Evolutionary conservation across 495 filamentous ascomycete genomes (phyloP).

Genomic region (Lepidopterella palustris): DNA sequence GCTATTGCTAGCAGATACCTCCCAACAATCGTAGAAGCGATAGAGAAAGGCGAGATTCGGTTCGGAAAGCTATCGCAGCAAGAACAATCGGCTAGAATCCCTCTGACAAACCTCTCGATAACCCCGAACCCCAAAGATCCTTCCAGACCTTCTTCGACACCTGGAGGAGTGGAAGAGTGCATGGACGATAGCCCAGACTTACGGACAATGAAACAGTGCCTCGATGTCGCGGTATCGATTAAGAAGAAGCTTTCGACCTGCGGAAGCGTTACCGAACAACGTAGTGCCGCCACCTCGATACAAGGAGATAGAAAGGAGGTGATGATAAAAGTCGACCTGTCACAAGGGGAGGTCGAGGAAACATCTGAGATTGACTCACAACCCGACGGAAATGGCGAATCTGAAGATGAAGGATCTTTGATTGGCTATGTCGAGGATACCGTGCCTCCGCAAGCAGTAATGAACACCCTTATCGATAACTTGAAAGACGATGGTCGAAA

Average conservation of each 20-base stretch:
- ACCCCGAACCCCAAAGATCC: too few species aligned
- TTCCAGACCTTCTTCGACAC: too few species aligned
- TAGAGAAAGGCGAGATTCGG: neutral
- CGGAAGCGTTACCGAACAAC: neutral
- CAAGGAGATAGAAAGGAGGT: neutral
- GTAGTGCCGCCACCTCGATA: neutral
- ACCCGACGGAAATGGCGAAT: neutral
- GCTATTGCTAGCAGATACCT: neutral
- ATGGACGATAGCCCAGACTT: neutral
- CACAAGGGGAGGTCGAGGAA: neutral
- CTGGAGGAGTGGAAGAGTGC: neutral
- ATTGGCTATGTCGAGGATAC: neutral
- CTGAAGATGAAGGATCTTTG: neutral
- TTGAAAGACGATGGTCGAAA: neutral
- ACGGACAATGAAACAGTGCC: conserved; percentile 1
- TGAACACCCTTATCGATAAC: neutral
- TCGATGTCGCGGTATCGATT: neutral
- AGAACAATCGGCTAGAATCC: too few species aligned
- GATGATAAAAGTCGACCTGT: neutral
- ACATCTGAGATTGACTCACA: neutral
- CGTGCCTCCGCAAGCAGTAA: neutral
- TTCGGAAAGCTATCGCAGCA: neutral
- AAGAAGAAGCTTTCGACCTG: neutral
- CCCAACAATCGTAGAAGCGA: neutral
- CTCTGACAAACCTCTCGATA: too few species aligned